phyloP scores from a whole-genome alignment of 345 rosid genomes.

The Corchorus capsularis region DNA sequence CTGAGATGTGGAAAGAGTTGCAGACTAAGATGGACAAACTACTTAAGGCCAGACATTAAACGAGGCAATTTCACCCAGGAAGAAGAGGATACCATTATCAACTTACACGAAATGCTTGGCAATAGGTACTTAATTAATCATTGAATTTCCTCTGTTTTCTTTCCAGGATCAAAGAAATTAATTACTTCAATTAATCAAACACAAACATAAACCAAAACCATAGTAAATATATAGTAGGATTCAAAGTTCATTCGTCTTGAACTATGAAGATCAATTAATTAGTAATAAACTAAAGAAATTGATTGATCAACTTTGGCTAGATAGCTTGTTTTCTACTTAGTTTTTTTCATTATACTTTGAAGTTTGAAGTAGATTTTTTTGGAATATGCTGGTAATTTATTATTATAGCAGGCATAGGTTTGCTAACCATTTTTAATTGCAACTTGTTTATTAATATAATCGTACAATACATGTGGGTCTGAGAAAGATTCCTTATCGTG shows the following conservation, averaged over 20 bases:
- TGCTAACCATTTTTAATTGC: background rate
- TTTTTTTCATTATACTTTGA: background rate
- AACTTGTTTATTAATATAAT: background rate
- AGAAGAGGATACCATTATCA: slow-evolving; percentile 73
- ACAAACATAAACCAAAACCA: background rate
- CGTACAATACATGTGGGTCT: slow-evolving; percentile 22
- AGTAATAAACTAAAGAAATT: background rate
- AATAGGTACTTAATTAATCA: slow-evolving; percentile 48
- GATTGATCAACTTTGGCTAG: background rate
- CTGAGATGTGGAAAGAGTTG: slow-evolving; percentile 88
- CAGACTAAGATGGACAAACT: slow-evolving; percentile 80
- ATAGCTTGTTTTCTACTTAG: background rate
- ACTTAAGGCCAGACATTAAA: slow-evolving; percentile 78
- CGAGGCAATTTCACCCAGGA: slow-evolving; percentile 72
- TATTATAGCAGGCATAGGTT: background rate
- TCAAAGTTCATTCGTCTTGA: background rate
- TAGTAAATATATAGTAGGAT: background rate
- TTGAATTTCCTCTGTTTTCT: background rate
- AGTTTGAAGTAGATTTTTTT: background rate
- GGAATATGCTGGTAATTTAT: slow-evolving; percentile 7
- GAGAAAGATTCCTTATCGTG: slow-evolving; percentile 28
- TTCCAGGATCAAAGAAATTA: too few relatives aligned
- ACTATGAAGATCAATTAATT: background rate
- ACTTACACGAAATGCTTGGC: slow-evolving; percentile 58
- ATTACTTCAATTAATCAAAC: background rate